Base-by-base conservation (phyloP, 2,329 filamentous ascomycete species). In the Paecilomyces sp. region DNA sequence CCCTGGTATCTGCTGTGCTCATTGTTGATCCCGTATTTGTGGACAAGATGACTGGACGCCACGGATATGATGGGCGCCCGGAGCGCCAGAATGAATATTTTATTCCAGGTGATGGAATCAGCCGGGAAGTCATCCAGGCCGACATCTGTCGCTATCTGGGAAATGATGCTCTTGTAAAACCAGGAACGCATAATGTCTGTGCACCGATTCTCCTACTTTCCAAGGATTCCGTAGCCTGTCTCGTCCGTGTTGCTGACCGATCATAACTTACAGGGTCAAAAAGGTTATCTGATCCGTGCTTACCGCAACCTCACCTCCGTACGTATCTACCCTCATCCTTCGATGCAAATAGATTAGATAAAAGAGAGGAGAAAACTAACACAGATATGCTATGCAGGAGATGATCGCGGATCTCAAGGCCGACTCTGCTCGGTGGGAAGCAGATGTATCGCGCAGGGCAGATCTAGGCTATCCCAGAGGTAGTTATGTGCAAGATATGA, bases 91-190 rank as follows among this genome's bases (percentile, higher is more conserved):
- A 90, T 75, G 88, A 91, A 77, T 92, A 91, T 74, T 92, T 92
- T 74, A 86, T 92, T 58, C 87, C 88, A 54, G 85, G 88, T 69
- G 88, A 91, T 75, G 89, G 89, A 71, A 92, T 92, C 75, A 88
- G 90, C 74, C 86, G 89, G 68, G 89, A 92, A 75, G 89, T 92
- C 69, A 91, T 92, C 76, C 90, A 90, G 64, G 87, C 88, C 72
- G 89, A 92, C 74, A 91, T 92, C 66, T 92, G 89, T 79, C 88
- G 89, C 71, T 92, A 91, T 74, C 83, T 92, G 67, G 89, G 89
- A 70, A 91, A 91, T 74, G 89, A 92, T 80, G 89, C 89, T 66
- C 83, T 90, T 69, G 89, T 91, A 71, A 87, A 87, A 70, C 89
- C 88, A 61, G 88, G 87, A 69, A 85, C 83, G 67, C 88, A 89